Percentiles rank a stretch among this genome's conserved stretches.
Evolutionary conservation across 805 yeast species (phyloP).

Genomic region (Zygosaccharomyces bailii): DNA sequence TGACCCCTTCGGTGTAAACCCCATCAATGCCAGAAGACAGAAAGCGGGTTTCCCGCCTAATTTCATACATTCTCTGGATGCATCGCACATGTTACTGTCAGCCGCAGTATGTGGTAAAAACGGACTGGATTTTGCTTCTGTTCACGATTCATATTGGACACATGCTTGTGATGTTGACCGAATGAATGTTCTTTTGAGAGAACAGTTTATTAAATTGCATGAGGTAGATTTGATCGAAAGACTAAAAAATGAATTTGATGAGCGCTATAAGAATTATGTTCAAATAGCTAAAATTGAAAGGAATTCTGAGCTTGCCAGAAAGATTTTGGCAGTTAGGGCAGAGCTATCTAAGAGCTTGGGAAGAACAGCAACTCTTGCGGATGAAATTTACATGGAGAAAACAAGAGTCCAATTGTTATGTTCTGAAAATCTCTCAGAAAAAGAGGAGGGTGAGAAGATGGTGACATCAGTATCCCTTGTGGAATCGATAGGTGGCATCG

Average conservation of each 20-base stretch:
- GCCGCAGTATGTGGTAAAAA: constrained; percentile 69
- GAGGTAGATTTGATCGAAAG: constrained; percentile 65
- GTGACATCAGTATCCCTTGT: constrained; percentile 68
- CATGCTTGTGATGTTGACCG: constrained; percentile 79
- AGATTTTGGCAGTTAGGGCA: constrained; percentile 48
- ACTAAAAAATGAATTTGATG: constrained; percentile 73
- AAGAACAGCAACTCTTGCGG: constrained; percentile 57
- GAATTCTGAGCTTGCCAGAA: constrained; percentile 47
- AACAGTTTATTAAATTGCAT: constrained; percentile 76
- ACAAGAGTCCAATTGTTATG: constrained; percentile 53
- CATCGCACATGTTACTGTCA: constrained; percentile 92
- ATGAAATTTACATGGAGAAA: constrained; percentile 71
- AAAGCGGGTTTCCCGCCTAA: constrained; percentile 94
- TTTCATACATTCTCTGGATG: constrained; percentile 91
- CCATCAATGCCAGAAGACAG: constrained; percentile 86
- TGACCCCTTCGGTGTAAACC: constrained; percentile 82
- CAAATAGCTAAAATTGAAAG: constrained; percentile 55
- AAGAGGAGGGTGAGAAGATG: constrained; percentile 50
- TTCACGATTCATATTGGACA: constrained; percentile 98
- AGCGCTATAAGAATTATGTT: constrained; percentile 70
- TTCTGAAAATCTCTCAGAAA: constrained; percentile 49
- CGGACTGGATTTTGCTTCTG: constrained; percentile 81
- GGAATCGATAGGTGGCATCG: constrained; percentile 31
- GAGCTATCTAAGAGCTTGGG: constrained; percentile 48
- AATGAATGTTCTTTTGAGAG: constrained; percentile 69